These are phyloP conservation scores for Diversispora eburnea DNA, from an alignment of 192 early-diverging fungal genomes.

Conservation along the genomic window DNA sequence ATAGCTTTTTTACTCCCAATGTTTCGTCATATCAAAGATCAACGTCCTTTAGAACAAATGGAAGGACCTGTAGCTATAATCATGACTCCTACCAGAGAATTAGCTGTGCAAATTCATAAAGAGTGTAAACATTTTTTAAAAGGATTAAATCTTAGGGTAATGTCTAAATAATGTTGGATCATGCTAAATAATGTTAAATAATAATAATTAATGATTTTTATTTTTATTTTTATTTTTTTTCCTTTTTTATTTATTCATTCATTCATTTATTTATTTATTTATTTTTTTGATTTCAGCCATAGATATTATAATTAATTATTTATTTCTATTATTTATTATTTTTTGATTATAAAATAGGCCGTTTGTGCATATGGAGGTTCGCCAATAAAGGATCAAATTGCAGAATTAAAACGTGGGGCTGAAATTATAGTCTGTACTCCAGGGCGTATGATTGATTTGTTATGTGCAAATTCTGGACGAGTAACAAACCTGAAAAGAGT, in stretches of 20 bases:
- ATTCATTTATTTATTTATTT: background rate
- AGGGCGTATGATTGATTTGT: conserved; percentile 83
- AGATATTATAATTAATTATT: background rate
- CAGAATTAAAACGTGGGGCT: conserved; percentile 83
- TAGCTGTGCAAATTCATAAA: conserved; percentile 89
- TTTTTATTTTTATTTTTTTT: background rate
- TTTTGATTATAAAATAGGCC: conserved; percentile 39
- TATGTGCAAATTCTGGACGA: conserved; percentile 81
- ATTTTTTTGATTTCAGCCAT: background rate
- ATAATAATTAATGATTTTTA: background rate
- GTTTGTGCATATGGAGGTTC: conserved; percentile 90
- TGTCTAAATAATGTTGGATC: background rate
- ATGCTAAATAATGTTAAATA: background rate
- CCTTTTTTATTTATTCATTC: background rate
- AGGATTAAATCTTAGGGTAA: conserved; percentile 67
- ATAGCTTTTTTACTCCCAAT: conserved; percentile 92
- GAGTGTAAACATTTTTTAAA: conserved; percentile 90
- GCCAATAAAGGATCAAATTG: conserved; percentile 84
- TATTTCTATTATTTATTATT: conserved; percentile 2
- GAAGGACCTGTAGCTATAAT: conserved; percentile 85
- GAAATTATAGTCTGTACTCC: conserved; percentile 93
- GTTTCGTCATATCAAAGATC: conserved; percentile 93
- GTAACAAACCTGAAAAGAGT: conserved; percentile 85
- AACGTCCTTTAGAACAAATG: conserved; percentile 67
- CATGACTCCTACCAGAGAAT: conserved; percentile 91